Evolutionary conservation across 768 basidiomycete genomes (phyloP), one percentile per base, ranked within the genome.

Genomic region (Phlebiopsis flavidoalba): DNA sequence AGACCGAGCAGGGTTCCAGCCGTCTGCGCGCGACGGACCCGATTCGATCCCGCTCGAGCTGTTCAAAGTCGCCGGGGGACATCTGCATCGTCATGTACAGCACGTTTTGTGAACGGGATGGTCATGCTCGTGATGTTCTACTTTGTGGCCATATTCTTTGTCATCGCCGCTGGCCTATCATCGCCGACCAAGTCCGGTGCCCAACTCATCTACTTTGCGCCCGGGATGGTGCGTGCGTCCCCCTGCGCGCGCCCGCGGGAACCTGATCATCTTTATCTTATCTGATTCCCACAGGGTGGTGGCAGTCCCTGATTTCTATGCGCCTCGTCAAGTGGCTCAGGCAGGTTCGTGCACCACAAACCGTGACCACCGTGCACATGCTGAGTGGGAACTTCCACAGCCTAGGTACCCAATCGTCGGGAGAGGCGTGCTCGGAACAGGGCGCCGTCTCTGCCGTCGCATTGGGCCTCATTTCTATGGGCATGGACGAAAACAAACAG

Each of bases 41-140:
- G 22, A 80, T 81, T n/a, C n/a, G 74, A 64, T 83, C 24, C 82
- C 82, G 8, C 67, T 81, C 19, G 74, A 72, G 37, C 53, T 83
- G 26, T 80, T 83, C 70, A 68, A 68, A 6, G 12, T 75, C 73
- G 26, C 26, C n/a, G 53, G 73, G 70, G 31, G 77, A 83, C 63
- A 64, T 82, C 48, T 76, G 73, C 53, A 72, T 74, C 4, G 71
- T 72, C 45, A 72, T 73, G 62, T 76, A 71, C 60, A 74, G 66
- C 17, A 71, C 74, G 17, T 76, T n/a, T 80, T 57, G 72, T 77
- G 11, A 70, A 70, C 1, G 81, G 81, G 8, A 77, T 83, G 67
- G 73, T 83, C 60, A 77, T 77, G 74, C 70, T 81, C 60, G 80
- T 80, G 53, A 77, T 78, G 74, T 81, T 83, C 67, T 83, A 83